phyloP scores from a whole-genome alignment of 2,329 filamentous ascomycete species.

The Nemania diffusa region DNA sequence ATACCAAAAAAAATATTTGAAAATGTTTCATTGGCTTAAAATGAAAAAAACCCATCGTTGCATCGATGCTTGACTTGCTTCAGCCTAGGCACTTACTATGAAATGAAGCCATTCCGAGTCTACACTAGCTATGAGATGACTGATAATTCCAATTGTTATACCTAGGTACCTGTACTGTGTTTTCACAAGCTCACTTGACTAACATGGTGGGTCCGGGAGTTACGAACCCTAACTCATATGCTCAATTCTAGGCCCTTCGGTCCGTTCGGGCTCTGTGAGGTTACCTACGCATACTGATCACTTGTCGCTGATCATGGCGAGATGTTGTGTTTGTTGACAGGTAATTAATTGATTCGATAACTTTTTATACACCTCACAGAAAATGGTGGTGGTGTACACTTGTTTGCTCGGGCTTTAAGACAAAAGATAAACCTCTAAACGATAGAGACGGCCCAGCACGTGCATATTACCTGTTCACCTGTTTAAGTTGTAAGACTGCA shows the following conservation, averaged over 20 bases:
- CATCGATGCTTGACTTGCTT: background rate
- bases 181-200: background rate
- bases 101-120: constrained; percentile 1
- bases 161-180: background rate
- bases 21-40: background rate
- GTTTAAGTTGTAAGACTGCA: background rate
- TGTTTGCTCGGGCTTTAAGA: background rate
- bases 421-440: background rate
- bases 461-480: background rate
- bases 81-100: background rate
- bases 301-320: no score
- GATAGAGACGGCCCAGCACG: background rate
- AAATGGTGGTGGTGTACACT: no score
- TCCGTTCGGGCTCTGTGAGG: background rate
- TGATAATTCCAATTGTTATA: constrained; percentile 2
- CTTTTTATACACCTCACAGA: no score
- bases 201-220: background rate
- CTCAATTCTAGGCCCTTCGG: background rate
- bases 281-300: no score
- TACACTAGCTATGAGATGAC: background rate
- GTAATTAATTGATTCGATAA: background rate
- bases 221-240: background rate
- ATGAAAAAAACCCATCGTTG: background rate
- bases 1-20: background rate
- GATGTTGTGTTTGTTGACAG: no score